Evolutionary conservation across 2,329 filamentous ascomycete species (phyloP), one percentile per base, ranked within the genome.

Genomic region (Pseudocercospora musae): DNA sequence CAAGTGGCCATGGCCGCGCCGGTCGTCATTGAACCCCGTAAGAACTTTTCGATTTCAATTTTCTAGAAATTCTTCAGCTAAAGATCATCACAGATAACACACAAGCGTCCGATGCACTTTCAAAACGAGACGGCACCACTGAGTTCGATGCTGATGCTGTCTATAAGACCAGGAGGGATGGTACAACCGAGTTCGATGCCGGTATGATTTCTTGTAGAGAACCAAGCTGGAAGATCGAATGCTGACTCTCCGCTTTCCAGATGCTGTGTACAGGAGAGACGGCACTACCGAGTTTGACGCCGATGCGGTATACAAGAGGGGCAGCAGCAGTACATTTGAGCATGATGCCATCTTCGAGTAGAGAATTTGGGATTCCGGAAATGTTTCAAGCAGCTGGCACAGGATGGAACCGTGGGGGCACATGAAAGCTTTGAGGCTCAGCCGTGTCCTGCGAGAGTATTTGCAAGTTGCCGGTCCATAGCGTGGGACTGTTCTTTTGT

Each of bases 171-270:
- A 59, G 27, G 7, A 56, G 61, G 3, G 62, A 64, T 48, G 62
- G 62, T 31, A 61, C 58, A 8, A 64, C 62, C 23, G 62, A 64
- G 42, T 64, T 64, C 21, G 42, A 58, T 37, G 40, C 53, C 15
- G 57, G 54, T 56, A 53, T 18, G 48, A 18, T 15, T 9, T 40
- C 23, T 15, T n/a, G 15, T 27, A 29, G n/a, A 42, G 20, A 29
- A n/a, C 8, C 20, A 25, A 18, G 13, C 13, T 46, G 25, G 7
- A 33, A 33, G 31, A n/a, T 2, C 33, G 1, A 40, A 40, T 1
- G 10, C 37, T 40, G 37, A 40, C 37, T 18, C 37, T 40, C 31
- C 27, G 29, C 44, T 33, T 33, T 21, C n/a, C 58, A 27, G 58
- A 55, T 31, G 58, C 58, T 20, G 50, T 40, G 29, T 60, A 56